Base-by-base conservation (phyloP, 306 rosid species). In the Cotoneaster glaucophyllus region DNA sequence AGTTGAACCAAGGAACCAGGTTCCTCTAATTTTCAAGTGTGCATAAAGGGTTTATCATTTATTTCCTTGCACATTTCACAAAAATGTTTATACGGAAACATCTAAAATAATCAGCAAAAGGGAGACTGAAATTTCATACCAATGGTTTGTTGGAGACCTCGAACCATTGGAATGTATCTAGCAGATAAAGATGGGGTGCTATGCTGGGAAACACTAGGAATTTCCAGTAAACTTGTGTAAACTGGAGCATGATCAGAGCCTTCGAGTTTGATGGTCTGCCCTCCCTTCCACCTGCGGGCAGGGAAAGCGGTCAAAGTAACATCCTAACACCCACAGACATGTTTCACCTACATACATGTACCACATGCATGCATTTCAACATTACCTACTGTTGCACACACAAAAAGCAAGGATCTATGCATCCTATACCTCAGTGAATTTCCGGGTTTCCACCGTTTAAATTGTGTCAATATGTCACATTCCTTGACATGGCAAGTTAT, bases 231-330 rank as follows among this genome's bases (percentile, higher is more conserved):
- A 69, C 81, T 83, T 64, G 85, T 44, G 80, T 64, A 87, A 85
- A 95, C 96, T 5, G 98, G 97, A 78, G 98, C 98, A 84, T 95
- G 98, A 83, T 95, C 97, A 44, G 98, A 95, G 68, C 97, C 97
- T 89, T 95, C 97, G 53, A 93, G 86, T 78, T 90, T 95, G 76
- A 82, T 29, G 74, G 86, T 86, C 67, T 74, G 90, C 58, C 92
- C 93, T 81, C 81, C 97, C 80, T 95, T 95, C 97, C 97, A 90
- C 79, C 93, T 84, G 81, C 43, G 79, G 44, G 73, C 69, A 44
- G 78, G 54, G 73, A 66, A 64, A 71, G 29, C 74, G 58, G 63
- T 37, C 68, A 76, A 78, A 69, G 73, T 73, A 75, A 76, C 21
- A 44, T 62, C 73, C 69, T 67, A 34, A 69, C 15, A 43, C 63